A percentile compares a stretch with the other conserved stretches of the same genome.
These are phyloP conservation scores for Serendipita sp. DNA, from an alignment of 768 basidiomycete species.

Conservation along the genomic window DNA sequence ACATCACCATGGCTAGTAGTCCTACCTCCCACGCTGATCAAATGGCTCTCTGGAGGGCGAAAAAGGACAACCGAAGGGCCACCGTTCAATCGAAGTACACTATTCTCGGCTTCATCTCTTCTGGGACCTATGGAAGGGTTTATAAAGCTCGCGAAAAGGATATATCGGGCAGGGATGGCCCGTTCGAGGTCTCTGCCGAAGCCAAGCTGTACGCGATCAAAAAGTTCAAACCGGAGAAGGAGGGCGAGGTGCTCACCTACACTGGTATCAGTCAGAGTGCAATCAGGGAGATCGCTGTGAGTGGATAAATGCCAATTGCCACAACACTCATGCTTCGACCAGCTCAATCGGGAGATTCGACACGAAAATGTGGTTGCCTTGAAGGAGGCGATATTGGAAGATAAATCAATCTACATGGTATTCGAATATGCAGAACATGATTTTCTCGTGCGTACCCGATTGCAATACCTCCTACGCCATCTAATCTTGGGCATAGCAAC, in stretches of 20 bases:
- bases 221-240: constrained; percentile 99
- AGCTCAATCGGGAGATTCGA: constrained; percentile 80
- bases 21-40: constrained; percentile 32
- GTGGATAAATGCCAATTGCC: constrained; percentile 17
- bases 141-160: constrained; percentile 73
- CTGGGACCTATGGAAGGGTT: constrained; percentile 95
- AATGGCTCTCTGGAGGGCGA: constrained; percentile 73
- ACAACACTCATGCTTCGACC: constrained; percentile 14
- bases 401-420: constrained; percentile 98
- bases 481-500: constrained; percentile 47
- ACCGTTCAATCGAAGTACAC: constrained; percentile 69
- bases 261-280: constrained; percentile 98
- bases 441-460: constrained; percentile 56
- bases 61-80: constrained; percentile 51
- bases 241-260: constrained; percentile 89
- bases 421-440: constrained; percentile 99
- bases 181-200: constrained; percentile 37
- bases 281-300: constrained; percentile 86
- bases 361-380: constrained; percentile 87
- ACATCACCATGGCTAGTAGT: not conserved
- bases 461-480: not conserved
- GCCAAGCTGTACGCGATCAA: constrained; percentile 66
- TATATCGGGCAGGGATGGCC: constrained; percentile 29
- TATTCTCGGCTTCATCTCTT: constrained; percentile 94
- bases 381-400: constrained; percentile 90